A percentile compares a stretch with the other conserved stretches of the same genome.
Conservation (phyloP, 495 filamentous ascomycete species). For the Evansstolkia leycettana region DNA sequence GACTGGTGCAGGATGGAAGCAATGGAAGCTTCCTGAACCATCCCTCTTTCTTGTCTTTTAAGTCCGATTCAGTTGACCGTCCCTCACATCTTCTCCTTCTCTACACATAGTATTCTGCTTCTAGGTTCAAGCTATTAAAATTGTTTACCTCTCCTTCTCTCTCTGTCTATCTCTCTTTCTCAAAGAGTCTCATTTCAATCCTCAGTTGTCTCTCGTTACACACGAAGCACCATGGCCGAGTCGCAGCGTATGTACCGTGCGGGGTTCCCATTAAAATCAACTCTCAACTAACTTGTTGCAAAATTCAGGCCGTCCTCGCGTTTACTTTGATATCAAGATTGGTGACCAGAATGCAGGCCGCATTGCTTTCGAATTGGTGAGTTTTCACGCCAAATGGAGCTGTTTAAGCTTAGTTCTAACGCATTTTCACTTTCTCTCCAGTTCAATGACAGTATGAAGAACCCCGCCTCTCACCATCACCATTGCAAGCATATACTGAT, state of each 20-base stretch:
- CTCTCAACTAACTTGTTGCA: not conserved
- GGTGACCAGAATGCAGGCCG: constrained; percentile 58
- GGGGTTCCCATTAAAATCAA: constrained; percentile 11
- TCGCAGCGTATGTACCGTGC: constrained; percentile 16
- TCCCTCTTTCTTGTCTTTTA: constrained; percentile 2
- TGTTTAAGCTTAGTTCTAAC: not conserved
- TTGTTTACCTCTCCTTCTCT: constrained; percentile 3
- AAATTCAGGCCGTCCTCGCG: constrained; percentile 46
- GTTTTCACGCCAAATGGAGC: constrained; percentile 10
- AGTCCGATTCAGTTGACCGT: too few relatives aligned
- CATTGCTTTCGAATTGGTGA: constrained; percentile 68
- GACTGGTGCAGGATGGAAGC: constrained; percentile 1
- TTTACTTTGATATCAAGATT: constrained; percentile 85
- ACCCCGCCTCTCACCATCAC: not conserved
- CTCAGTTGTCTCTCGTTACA: not conserved
- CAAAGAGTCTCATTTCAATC: constrained; percentile 1
- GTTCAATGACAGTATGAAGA: constrained; percentile 59
- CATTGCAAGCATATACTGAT: constrained; percentile 9
- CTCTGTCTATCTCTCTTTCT: constrained; percentile 1
- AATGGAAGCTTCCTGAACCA: constrained; percentile 38
- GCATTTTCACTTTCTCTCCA: constrained; percentile 15
- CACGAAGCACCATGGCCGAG: constrained; percentile 20
- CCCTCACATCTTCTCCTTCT: not conserved
- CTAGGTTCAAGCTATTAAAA: constrained; percentile 4
- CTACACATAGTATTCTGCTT: constrained; percentile 3